Base-by-base conservation (phyloP, 129 eudicot species). In the Arctium minus region DNA sequence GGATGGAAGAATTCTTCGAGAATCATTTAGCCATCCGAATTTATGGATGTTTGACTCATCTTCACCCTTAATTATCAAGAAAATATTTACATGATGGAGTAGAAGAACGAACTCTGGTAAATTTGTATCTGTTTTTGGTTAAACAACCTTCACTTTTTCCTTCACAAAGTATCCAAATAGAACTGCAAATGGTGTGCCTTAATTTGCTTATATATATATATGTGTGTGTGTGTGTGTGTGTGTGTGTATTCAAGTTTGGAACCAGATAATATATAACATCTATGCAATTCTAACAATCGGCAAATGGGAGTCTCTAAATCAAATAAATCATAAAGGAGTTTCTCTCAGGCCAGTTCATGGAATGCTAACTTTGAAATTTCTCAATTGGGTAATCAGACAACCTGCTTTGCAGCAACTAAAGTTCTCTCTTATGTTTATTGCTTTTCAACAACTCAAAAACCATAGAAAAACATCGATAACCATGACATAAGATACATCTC, bases 241-340 rank as follows among this genome's bases (percentile, higher is more conserved):
- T 27, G 10, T 44, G 46, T 70, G 1, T 53, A 73, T 81, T 35
- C 64, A 64, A 38, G 91, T 77, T 39, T 81, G 67, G 93, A 88
- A 82, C 37, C 85, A 88, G 89, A 85, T 72, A 85, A 22, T 22
- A 22, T 22, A 81, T 70, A 92, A 96, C 81, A 84, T 92, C 42
- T 89, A 89, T 80, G 75, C 89, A 79, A 78, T 94, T 64, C 76
- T 94, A 62, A 94, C 98, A 50, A 85, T 94, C 32, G 83, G 86
- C 85, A 91, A 97, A 9, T 94, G 98, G 98, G 94, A 91, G 50
- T 92, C 98, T 2, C 78, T 94, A 78, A 94, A 94, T 84, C 89
- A 80, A 62, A 94, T 94, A 97, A 83, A 86, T 0, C 90, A 94
- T 36, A 94, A 80, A 70, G 42, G 80, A 73, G 88, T 92, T 80